phyloP scores from a whole-genome alignment of 2,329 filamentous ascomycete species.

The Pyrenophora teres region DNA sequence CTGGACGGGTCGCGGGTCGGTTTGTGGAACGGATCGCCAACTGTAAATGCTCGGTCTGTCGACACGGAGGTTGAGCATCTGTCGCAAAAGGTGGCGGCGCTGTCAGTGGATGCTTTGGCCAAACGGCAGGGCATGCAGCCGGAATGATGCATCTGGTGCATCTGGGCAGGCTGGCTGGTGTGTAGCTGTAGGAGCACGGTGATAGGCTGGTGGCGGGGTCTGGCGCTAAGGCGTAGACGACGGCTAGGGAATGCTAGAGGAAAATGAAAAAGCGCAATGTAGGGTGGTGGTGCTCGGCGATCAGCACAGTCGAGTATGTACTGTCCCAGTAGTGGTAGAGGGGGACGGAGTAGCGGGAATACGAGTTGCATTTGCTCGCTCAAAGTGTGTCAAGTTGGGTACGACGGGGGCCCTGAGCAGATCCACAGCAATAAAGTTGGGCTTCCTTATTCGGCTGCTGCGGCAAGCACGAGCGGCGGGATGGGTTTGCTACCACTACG shows the following conservation, averaged over 20 bases:
- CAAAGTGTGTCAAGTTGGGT: conserved; percentile 1
- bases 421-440: conserved; percentile 32
- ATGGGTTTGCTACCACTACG: conserved; percentile 11
- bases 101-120: conserved; percentile 20
- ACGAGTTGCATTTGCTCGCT: conserved; percentile 20
- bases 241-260: conserved; percentile 18
- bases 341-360: conserved; percentile 22
- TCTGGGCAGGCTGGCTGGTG: conserved; percentile 9
- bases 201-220: conserved; percentile 10
- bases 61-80: conserved; percentile 18
- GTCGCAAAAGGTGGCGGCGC: conserved; percentile 13
- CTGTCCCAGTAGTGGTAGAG: no score
- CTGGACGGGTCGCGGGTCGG: conserved; percentile 39
- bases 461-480: conserved; percentile 39
- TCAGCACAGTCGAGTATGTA: conserved; percentile 16
- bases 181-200: neutral
- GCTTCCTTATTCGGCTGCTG: conserved; percentile 43
- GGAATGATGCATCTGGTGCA: conserved; percentile 32
- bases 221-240: conserved; percentile 17
- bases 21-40: conserved; percentile 44
- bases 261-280: conserved; percentile 28
- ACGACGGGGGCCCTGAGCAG: conserved; percentile 17
- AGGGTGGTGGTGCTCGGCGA: conserved; percentile 26
- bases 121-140: conserved; percentile 26
- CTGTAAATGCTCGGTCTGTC: conserved; percentile 21